Evolutionary conservation across 108 stramenopile genomes (phyloP), one percentile per base, ranked within the genome.

Genomic region (Pseudonitzschia multistriata): DNA sequence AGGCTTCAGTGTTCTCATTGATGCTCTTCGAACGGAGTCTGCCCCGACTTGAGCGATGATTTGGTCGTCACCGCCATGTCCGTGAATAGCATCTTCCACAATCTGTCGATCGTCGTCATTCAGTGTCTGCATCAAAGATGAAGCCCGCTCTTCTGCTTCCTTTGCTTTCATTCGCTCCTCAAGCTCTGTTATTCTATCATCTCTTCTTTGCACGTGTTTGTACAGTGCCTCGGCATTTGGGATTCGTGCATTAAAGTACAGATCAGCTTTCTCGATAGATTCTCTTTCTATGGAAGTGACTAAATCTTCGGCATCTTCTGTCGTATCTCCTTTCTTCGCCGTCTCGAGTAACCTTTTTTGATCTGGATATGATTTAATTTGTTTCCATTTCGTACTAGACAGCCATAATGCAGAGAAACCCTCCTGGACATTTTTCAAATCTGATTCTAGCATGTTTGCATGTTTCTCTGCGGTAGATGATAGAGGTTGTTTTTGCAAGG

Each of bases 21-120:
- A 88, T 30, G 50, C 33, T 3, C 90, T 79, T 57, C 80, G 84
- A 30, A 93, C 87, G 5, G 81, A 80, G 76, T 96, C 95, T 40
- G 84, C 72, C n/a, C 76, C 86, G 27, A 62, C 73, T 28, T 72
- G 71, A 13, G 86, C 89, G 13, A 95, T 35, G 11, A 90, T 78
- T 25, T 89, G 85, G 0, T n/a, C 7, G 7, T 66, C 61, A 13
- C 72, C 74, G 21, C 87, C 88, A 27, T 42, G 62, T 15, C 87
- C 89, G 54, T 80, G 76, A 24, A 88, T 73, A 1, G 85, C 88
- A 11, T 67, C 53, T 48, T 68, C 49, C 14, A 92, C 88, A 11
- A 85, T 74, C 13, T 72, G 49, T 64, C 63, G 54, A 68, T 95
- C 89, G 3, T 89, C 87, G 13, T 75, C 37, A 21, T 85, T 86